These are phyloP conservation scores for Didymella pinodella DNA, from an alignment of 2,329 filamentous ascomycete species.

Conservation along the genomic window DNA sequence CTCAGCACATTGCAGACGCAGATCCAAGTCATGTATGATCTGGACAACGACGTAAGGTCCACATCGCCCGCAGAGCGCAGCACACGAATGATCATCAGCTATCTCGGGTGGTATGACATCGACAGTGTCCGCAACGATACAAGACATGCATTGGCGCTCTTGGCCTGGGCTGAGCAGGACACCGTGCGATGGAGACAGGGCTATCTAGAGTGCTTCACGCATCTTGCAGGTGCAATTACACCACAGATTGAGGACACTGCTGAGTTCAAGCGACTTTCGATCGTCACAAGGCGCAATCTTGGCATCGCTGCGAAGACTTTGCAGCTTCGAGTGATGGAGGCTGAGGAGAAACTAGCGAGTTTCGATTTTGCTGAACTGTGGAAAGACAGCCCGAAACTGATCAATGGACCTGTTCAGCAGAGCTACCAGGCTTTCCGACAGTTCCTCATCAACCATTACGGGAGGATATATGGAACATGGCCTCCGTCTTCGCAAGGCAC, in stretches of 20 bases:
- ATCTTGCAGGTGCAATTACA: conserved; percentile 68
- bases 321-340: conserved; percentile 68
- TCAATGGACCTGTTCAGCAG: conserved; percentile 56
- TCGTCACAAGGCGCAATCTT: conserved; percentile 69
- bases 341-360: conserved; percentile 66
- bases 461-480: conserved; percentile 66
- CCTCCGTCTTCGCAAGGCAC: conserved; percentile 57
- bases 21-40: conserved; percentile 63
- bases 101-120: conserved; percentile 65
- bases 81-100: conserved; percentile 67
- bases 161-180: conserved; percentile 71
- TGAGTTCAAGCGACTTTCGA: conserved; percentile 67
- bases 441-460: conserved; percentile 68
- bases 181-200: conserved; percentile 71
- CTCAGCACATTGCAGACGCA: conserved; percentile 68
- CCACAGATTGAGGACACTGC: conserved; percentile 56
- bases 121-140: conserved; percentile 71
- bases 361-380: conserved; percentile 72
- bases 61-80: conserved; percentile 54
- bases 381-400: conserved; percentile 50
- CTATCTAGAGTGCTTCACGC: conserved; percentile 72
- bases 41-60: conserved; percentile 47
- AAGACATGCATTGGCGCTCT: conserved; percentile 65
- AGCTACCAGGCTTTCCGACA: conserved; percentile 67
- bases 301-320: conserved; percentile 69